Percentiles rank a stretch among this genome's conserved stretches.
phyloP scores from a whole-genome alignment of 495 filamentous ascomycete genomes.

The Lepidopterella palustris region DNA sequence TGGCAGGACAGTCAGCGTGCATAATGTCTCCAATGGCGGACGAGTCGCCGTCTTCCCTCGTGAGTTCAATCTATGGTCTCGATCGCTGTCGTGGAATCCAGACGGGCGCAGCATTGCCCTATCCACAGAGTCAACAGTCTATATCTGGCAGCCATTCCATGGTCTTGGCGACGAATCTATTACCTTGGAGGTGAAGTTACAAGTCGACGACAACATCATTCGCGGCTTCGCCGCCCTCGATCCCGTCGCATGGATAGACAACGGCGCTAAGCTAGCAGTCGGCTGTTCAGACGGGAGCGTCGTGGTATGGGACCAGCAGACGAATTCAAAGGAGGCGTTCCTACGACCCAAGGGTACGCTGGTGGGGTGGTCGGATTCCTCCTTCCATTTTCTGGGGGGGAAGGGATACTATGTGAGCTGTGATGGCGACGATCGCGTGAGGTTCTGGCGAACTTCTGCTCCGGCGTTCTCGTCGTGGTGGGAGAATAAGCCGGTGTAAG shows the following conservation, averaged over 20 bases:
- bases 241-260: background rate
- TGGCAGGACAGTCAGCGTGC: conserved; percentile 17
- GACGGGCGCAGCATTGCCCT: conserved; percentile 10
- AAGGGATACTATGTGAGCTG: background rate
- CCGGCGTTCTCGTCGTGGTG: background rate
- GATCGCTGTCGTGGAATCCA: conserved; percentile 8
- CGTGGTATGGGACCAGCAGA: background rate
- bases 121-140: background rate
- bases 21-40: conserved; percentile 7
- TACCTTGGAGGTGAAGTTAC: background rate
- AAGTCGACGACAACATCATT: background rate
- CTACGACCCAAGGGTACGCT: background rate
- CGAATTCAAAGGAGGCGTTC: background rate
- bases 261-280: background rate
- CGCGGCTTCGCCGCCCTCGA: background rate
- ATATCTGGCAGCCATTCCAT: conserved; percentile 10
- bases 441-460: background rate
- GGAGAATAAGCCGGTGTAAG: background rate
- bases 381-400: background rate
- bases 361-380: background rate
- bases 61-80: conserved; percentile 4
- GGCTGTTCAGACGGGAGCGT: background rate
- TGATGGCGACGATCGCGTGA: background rate
- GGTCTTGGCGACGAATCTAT: background rate
- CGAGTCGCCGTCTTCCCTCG: conserved; percentile 1